phyloP scores from a whole-genome alignment of 345 rosid genomes.

The Aquilaria sinensis region DNA sequence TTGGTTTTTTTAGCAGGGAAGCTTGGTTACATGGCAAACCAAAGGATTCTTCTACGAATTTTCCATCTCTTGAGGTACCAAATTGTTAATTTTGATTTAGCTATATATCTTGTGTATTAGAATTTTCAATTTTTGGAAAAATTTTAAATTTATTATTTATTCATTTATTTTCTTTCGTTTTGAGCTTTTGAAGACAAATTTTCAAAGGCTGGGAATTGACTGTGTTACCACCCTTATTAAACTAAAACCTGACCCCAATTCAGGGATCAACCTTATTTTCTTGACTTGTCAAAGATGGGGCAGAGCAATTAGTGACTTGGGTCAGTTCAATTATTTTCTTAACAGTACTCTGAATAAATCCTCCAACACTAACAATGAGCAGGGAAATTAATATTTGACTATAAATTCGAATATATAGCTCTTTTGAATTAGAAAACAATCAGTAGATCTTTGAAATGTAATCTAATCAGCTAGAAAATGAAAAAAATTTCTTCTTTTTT shows the following conservation, averaged over 20 bases:
- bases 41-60: slow-evolving; percentile 52
- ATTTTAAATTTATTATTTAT: background rate
- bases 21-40: slow-evolving; percentile 86
- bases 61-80: slow-evolving; percentile 74
- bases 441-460: slow-evolving; percentile 24
- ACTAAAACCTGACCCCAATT: no score
- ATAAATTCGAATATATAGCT: no score
- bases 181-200: no score
- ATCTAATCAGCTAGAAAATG: slow-evolving; percentile 7
- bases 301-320: no score
- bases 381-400: no score
- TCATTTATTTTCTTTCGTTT: background rate
- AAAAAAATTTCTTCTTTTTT: slow-evolving; percentile 1
- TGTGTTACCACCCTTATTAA: no score
- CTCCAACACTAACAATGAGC: no score
- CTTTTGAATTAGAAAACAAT: background rate
- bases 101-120: background rate
- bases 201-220: no score
- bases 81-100: slow-evolving; percentile 5
- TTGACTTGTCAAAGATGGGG: no score
- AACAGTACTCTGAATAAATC: no score
- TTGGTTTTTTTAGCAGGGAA: slow-evolving; percentile 63
- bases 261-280: no score
- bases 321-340: no score
- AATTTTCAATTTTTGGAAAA: background rate